Evolutionary conservation across 2,329 filamentous ascomycete genomes (phyloP).

Genomic region (Fusarium foetens): DNA sequence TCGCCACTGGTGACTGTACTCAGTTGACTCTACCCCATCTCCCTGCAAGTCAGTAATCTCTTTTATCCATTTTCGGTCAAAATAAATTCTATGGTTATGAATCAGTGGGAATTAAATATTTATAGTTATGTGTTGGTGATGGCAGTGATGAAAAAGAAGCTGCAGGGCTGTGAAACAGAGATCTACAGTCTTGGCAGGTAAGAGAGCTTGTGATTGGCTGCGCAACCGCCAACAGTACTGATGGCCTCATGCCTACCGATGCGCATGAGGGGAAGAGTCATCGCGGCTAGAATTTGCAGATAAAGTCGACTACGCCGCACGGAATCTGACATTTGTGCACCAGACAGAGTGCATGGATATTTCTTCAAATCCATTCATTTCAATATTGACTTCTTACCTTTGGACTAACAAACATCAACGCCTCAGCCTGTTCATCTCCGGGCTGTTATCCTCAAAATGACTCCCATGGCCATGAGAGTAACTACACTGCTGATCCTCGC

Average conservation of each 20-base stretch:
- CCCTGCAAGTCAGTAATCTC: background rate
- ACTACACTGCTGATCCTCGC: background rate
- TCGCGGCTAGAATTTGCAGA: background rate
- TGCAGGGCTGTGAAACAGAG: background rate
- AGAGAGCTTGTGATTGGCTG: background rate
- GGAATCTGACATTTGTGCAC: background rate
- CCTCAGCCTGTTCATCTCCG: background rate
- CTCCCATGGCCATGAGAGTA: background rate
- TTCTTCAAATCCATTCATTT: background rate
- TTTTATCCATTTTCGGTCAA: fast-evolving
- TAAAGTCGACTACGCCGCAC: background rate
- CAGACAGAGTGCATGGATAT: fast-evolving
- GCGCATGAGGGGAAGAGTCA: background rate
- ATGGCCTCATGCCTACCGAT: background rate
- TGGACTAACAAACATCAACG: fast-evolving
- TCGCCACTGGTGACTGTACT: background rate
- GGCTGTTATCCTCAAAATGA: background rate
- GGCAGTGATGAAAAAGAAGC: background rate
- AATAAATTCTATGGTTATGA: background rate
- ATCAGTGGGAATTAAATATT: background rate
- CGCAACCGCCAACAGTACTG: background rate
- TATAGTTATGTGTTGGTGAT: background rate
- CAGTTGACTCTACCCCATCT: background rate
- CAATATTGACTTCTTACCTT: background rate
- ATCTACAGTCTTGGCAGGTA: background rate